phyloP scores from a whole-genome alignment of 2,329 filamentous ascomycete species.

The Huntiella abstrusa region DNA sequence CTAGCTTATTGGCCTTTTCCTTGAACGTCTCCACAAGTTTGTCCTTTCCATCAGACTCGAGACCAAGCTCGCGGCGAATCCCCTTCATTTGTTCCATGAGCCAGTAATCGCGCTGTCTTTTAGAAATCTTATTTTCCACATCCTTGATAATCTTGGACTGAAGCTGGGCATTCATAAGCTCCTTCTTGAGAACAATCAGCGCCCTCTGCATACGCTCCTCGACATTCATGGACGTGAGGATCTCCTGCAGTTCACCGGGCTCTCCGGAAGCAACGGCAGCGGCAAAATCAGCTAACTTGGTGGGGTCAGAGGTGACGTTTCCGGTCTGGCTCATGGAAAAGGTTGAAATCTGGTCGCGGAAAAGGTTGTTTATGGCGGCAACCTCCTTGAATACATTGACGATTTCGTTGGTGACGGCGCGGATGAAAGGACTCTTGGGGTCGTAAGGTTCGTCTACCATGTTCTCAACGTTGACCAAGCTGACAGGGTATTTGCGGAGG shows the following conservation, averaged over 20 bases:
- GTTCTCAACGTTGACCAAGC: slow-evolving; percentile 89
- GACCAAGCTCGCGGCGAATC: slow-evolving; percentile 82
- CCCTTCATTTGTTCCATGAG: slow-evolving; percentile 99
- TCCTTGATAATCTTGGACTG: slow-evolving; percentile 97
- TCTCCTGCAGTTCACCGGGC: slow-evolving; percentile 78
- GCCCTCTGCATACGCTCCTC: slow-evolving; percentile 87
- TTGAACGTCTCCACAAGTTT: slow-evolving; percentile 96
- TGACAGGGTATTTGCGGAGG: slow-evolving; percentile 77
- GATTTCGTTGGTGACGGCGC: slow-evolving; percentile 89
- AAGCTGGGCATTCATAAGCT: slow-evolving; percentile 92
- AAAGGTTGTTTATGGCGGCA: slow-evolving; percentile 79
- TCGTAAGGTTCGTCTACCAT: slow-evolving; percentile 76
- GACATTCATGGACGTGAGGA: slow-evolving; percentile 73
- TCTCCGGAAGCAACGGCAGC: slow-evolving; percentile 92
- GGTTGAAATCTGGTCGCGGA: slow-evolving; percentile 91
- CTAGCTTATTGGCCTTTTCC: slow-evolving; percentile 79
- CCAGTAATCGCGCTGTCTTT: slow-evolving; percentile 95
- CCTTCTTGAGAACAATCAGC: slow-evolving; percentile 84
- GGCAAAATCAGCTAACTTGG: slow-evolving; percentile 90
- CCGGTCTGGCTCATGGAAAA: slow-evolving; percentile 92
- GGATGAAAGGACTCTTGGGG: slow-evolving; percentile 72
- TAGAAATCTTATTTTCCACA: slow-evolving; percentile 92
- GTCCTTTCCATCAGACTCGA: slow-evolving; percentile 95
- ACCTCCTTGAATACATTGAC: slow-evolving; percentile 98
- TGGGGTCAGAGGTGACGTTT: slow-evolving; percentile 86